Evolutionary conservation across 208 protist genomes (phyloP), one percentile per base, ranked within the genome.

Genomic region (Wallacemonas rigidus): DNA sequence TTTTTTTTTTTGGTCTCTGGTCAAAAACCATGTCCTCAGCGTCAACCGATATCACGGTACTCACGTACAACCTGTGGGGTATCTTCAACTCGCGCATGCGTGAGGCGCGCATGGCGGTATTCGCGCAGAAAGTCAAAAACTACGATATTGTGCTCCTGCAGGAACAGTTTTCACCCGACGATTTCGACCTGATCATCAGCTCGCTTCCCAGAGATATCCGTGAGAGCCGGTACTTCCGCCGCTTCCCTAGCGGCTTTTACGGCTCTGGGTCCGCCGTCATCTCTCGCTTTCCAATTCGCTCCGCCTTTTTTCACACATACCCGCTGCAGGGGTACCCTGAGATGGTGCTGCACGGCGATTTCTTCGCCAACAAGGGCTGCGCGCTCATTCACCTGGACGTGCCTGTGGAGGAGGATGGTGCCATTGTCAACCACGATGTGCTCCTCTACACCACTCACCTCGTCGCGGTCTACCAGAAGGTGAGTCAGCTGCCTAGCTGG

Each of bases 81-180:
- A 96, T 96, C 53, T 96, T 96, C 71, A 96, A 94, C 78, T 91
- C 91, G 1, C 92, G 89, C 73, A 77, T 90, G 71, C 87, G 88
- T 14, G 60, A 79, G 50, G 85, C 72, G 1, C 89, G 91, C 58
- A 96, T 96, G 91, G 67, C 57, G 11, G 77, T 75, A 50, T 96
- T 96, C 60, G 89, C 91, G 3, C 72, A 67, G 9, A 96, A 96
- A 64, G 76, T 96, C n/a, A 58, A 55, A 1, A 41, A 91, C 69
- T 96, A 96, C 74, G 91, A 96, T 69, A 64, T 96, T 17, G 83
- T 94, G 9, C 71, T 96, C 17, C 80, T 96, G 35, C 91, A 96
- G 71, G 91, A 96, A 70, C 89, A 93, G 79, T 96, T 96, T 75
- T 86, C 84, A 5, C 67, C 74, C 15, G 73, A 77, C 8, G 91